These are phyloP conservation scores for Vanrija sp. DNA, from an alignment of 1,284 basidiomycete species.

Conservation along the genomic window DNA sequence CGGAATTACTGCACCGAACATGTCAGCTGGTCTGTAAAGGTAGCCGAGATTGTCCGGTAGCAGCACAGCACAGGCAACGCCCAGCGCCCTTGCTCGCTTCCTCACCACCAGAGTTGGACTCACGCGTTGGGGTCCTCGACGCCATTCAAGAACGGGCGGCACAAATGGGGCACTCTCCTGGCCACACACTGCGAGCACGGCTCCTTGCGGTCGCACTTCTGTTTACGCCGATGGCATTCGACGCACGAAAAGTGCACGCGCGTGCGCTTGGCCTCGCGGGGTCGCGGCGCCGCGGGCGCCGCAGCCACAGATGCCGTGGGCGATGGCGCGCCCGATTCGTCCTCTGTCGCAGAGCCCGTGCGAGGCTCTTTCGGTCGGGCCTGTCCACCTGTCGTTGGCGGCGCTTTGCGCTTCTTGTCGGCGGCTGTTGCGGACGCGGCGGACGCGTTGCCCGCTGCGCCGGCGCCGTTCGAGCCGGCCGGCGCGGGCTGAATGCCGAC, in stretches of 20 bases:
- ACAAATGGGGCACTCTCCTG: conserved; percentile 49
- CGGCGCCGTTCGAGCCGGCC: not conserved
- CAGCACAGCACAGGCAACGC: not conserved
- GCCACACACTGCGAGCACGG: conserved; percentile 51
- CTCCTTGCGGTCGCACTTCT: conserved; percentile 48
- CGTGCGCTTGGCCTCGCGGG: conserved; percentile 39
- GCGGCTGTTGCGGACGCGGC: not conserved
- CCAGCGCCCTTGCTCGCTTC: too few relatives aligned
- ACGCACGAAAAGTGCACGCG: conserved; percentile 49
- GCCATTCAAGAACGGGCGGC: conserved; percentile 51
- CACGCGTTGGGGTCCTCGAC: conserved; percentile 48
- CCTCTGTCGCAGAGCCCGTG: conserved; percentile 27
- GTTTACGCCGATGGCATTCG: conserved; percentile 49
- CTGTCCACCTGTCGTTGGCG: conserved; percentile 11
- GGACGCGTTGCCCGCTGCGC: not conserved
- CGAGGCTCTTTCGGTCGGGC: conserved; percentile 19
- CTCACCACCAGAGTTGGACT: conserved; percentile 14
- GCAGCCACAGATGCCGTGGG: conserved; percentile 21
- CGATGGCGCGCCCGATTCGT: conserved; percentile 22
- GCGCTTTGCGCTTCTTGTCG: conserved; percentile 45
- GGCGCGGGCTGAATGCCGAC: not conserved
- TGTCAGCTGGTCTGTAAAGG: not conserved
- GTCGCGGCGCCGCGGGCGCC: conserved; percentile 12
- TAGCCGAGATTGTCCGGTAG: not conserved
- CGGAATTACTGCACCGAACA: conserved; percentile 42